phyloP scores from a whole-genome alignment of 208 protist genomes.

The Jaenimonas drosophilae region DNA sequence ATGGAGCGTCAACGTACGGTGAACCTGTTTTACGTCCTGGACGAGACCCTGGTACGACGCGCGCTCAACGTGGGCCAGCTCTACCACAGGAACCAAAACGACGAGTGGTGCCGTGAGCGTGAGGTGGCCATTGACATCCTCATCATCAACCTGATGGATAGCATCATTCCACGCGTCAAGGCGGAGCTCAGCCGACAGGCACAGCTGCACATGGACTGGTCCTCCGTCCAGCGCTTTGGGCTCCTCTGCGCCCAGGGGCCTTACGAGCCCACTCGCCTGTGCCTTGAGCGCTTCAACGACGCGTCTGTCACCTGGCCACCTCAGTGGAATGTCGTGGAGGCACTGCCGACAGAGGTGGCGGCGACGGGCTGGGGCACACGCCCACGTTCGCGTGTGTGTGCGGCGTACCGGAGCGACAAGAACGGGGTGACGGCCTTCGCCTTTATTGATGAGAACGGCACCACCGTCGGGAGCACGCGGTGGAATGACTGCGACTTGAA shows the following conservation, averaged over 20 bases:
- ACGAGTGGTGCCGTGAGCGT: conserved; percentile 49
- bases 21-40: conserved; percentile 59
- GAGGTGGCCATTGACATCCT: conserved; percentile 55
- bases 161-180: conserved; percentile 47
- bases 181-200: conserved; percentile 43
- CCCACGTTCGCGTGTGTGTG: conserved; percentile 44
- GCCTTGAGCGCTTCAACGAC: conserved; percentile 38
- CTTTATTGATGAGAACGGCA: conserved; percentile 71
- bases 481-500: conserved; percentile 62
- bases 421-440: conserved; percentile 58
- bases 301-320: conserved; percentile 53
- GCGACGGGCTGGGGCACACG: not conserved
- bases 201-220: conserved; percentile 22
- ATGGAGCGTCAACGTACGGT: conserved; percentile 55
- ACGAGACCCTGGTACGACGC: conserved; percentile 50
- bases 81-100: conserved; percentile 28
- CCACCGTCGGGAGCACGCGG: conserved; percentile 44
- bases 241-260: conserved; percentile 49
- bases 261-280: conserved; percentile 51
- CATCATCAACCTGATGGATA: conserved; percentile 39
- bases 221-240: conserved; percentile 36
- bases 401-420: conserved; percentile 50
- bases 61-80: conserved; percentile 45
- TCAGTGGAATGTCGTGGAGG: conserved; percentile 81
- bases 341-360: conserved; percentile 19